Percentiles rank a stretch among this genome's conserved stretches.
Evolutionary conservation across 1,284 basidiomycete species (phyloP).

Genomic region (Papiliotrema flavescens): DNA sequence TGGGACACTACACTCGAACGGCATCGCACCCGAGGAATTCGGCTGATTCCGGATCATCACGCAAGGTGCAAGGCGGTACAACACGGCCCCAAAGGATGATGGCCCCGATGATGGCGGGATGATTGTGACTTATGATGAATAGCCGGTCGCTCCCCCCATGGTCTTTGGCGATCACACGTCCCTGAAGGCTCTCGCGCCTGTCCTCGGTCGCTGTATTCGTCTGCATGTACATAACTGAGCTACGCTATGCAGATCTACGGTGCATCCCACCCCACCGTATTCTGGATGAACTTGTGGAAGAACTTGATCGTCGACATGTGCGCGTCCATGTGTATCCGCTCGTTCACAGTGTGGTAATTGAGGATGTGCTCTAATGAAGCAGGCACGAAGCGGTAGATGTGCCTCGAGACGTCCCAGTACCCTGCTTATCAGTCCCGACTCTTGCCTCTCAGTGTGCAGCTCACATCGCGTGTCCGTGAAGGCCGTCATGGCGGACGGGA

Average conservation of each 20-base stretch:
- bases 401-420: slow-evolving; percentile 17
- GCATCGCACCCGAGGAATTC: too few species aligned
- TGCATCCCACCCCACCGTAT: slow-evolving; percentile 13
- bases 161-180: too few species aligned
- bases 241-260: not conserved
- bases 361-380: slow-evolving; percentile 9
- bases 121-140: too few species aligned
- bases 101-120: too few species aligned
- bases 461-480: slow-evolving; percentile 18
- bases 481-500: slow-evolving; percentile 16
- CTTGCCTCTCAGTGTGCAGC: not conserved
- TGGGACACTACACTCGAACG: too few species aligned
- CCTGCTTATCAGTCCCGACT: slow-evolving; percentile 1
- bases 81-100: too few species aligned
- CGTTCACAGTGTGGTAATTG: slow-evolving; percentile 25
- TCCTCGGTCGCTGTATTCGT: too few species aligned
- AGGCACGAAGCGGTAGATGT: slow-evolving; percentile 30
- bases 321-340: slow-evolving; percentile 23
- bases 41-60: too few species aligned
- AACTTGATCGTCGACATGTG: slow-evolving; percentile 18
- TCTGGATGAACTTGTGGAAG: slow-evolving; percentile 19
- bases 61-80: too few species aligned
- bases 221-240: too few species aligned
- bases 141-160: too few species aligned
- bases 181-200: too few species aligned